Evolutionary conservation across 2,329 filamentous ascomycete species (phyloP).

Genomic region (Alternaria gaisen): DNA sequence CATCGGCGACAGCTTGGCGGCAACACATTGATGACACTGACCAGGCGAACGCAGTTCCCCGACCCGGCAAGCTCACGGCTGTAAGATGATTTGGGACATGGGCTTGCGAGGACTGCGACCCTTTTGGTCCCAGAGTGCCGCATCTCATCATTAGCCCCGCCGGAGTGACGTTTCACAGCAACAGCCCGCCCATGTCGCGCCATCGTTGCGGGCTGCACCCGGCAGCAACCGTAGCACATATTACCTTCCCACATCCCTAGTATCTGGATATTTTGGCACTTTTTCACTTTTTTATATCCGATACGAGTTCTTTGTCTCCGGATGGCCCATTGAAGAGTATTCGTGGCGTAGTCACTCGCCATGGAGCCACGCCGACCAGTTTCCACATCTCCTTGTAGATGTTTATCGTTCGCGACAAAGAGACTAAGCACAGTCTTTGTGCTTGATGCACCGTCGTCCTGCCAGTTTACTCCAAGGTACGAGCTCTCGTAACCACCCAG

Average conservation of each 20-base stretch:
- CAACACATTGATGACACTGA: conserved; percentile 15
- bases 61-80: conserved; percentile 16
- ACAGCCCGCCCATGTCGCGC: conserved; percentile 26
- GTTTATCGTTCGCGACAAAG: conserved; percentile 33
- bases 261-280: conserved; percentile 20
- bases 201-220: conserved; percentile 22
- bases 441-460: conserved; percentile 11
- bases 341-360: conserved; percentile 33
- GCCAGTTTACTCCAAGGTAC: conserved; percentile 6
- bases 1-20: conserved; percentile 25
- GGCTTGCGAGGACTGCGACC: conserved; percentile 35
- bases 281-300: conserved; percentile 9
- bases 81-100: conserved; percentile 23
- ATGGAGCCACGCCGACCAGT: conserved; percentile 38
- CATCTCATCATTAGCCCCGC: conserved; percentile 37
- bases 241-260: conserved; percentile 25
- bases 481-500: not conserved
- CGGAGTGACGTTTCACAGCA: conserved; percentile 42
- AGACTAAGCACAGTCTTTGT: conserved; percentile 17
- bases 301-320: conserved; percentile 4
- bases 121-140: conserved; percentile 27
- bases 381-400: conserved; percentile 31
- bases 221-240: conserved; percentile 27
- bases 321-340: conserved; percentile 34
- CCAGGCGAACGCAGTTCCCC: conserved; percentile 16